Percentiles rank a stretch among this genome's conserved stretches.
Evolutionary conservation across 192 early-diverging fungal species (phyloP).

Genomic region (Backusella australiensis): DNA sequence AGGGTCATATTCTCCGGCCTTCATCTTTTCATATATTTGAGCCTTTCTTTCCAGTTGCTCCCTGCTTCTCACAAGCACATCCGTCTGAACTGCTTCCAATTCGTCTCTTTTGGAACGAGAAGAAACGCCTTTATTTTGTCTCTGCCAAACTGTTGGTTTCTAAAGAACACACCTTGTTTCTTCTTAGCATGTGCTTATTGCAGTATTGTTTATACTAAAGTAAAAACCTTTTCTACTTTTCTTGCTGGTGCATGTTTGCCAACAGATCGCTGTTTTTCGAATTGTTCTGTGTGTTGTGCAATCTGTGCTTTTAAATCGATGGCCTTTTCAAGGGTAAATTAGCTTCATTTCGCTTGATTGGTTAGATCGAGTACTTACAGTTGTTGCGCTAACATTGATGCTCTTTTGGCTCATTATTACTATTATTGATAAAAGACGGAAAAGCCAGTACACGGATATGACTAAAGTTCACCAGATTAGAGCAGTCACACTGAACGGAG

Average conservation of each 20-base stretch:
- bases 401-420: background rate
- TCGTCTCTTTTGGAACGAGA: slow-evolving; percentile 37
- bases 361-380: background rate
- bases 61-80: slow-evolving; percentile 33
- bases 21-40: slow-evolving; percentile 52
- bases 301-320: slow-evolving; percentile 20
- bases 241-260: slow-evolving; percentile 14
- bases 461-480: no score
- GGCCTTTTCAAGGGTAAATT: background rate
- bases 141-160: slow-evolving; percentile 48
- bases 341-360: background rate
- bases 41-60: slow-evolving; percentile 60
- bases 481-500: no score
- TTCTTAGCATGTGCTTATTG: background rate
- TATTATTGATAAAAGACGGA: background rate
- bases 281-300: slow-evolving; percentile 14
- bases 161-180: slow-evolving; percentile 9
- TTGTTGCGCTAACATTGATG: slow-evolving; percentile 11
- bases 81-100: slow-evolving; percentile 24
- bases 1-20: slow-evolving; percentile 2
- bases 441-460: no score
- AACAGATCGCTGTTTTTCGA: slow-evolving; percentile 6
- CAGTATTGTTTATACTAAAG: background rate
- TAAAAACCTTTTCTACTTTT: slow-evolving; percentile 9
- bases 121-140: slow-evolving; percentile 50